phyloP scores from a whole-genome alignment of 164 flowering plant species.

The Amborella trichopoda region DNA sequence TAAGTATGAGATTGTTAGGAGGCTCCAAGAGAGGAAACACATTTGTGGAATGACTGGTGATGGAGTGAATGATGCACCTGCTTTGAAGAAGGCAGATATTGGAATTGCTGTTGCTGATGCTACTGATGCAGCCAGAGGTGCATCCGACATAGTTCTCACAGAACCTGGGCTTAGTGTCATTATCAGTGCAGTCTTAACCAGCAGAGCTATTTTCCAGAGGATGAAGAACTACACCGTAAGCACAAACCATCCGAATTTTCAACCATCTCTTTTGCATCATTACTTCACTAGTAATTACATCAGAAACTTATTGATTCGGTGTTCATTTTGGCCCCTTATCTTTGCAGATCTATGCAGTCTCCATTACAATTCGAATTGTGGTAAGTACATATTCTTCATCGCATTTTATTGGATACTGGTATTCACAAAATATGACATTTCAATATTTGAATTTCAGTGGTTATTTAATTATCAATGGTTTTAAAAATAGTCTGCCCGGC shows the following conservation, averaged over 20 bases:
- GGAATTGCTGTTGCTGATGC: slow-evolving; percentile 48
- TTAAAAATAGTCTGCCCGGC: too few species aligned
- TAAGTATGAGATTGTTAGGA: slow-evolving; percentile 32
- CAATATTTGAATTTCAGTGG: not conserved
- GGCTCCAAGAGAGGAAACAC: slow-evolving; percentile 31
- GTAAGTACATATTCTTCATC: slow-evolving; percentile 32
- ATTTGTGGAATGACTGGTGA: slow-evolving; percentile 43
- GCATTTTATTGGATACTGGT: not conserved
- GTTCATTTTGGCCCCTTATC: not conserved
- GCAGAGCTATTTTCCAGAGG: slow-evolving; percentile 96
- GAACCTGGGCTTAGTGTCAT: slow-evolving; percentile 97
- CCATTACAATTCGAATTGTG: slow-evolving; percentile 94
- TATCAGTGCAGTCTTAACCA: slow-evolving; percentile 90
- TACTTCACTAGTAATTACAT: not conserved
- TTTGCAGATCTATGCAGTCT: slow-evolving; percentile 86
- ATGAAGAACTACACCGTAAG: slow-evolving; percentile 95
- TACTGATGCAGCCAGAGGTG: slow-evolving; percentile 95
- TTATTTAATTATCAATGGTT: not conserved
- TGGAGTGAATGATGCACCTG: slow-evolving; percentile 44
- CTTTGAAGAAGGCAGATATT: slow-evolving; percentile 36
- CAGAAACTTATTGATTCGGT: not conserved
- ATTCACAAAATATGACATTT: not conserved
- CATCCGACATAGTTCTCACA: slow-evolving; percentile 93
- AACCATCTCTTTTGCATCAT: not conserved
- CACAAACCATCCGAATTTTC: not conserved